phyloP scores from a whole-genome alignment of 192 early-diverging fungal species.

The Backusella liffmaniae region DNA sequence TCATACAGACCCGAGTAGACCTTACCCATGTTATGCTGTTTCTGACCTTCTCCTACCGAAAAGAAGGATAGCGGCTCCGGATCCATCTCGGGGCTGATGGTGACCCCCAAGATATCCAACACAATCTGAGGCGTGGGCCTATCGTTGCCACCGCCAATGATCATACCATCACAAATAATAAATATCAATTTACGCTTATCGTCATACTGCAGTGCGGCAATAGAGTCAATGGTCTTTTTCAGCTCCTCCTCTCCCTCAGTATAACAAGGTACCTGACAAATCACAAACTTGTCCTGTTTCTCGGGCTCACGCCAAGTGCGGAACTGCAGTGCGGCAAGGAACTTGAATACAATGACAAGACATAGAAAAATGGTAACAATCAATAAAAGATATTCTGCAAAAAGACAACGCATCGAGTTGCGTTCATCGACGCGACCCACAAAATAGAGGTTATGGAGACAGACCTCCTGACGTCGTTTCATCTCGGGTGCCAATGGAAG shows the following conservation, averaged over 20 bases:
- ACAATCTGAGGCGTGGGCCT: conserved; percentile 79
- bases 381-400: conserved; percentile 83
- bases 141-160: conserved; percentile 79
- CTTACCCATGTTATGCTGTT: conserved; percentile 77
- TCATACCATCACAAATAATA: conserved; percentile 76
- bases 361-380: conserved; percentile 79
- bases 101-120: conserved; percentile 65
- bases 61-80: conserved; percentile 69
- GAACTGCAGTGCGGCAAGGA: conserved; percentile 69
- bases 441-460: conserved; percentile 83
- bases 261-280: conserved; percentile 80
- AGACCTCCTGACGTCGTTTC: conserved; percentile 58
- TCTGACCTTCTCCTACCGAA: conserved; percentile 70
- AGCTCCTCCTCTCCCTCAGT: conserved; percentile 79
- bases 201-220: conserved; percentile 68
- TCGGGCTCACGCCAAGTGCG: conserved; percentile 60
- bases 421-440: conserved; percentile 84
- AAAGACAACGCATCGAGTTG: conserved; percentile 72
- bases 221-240: conserved; percentile 67
- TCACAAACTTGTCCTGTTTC: conserved; percentile 70
- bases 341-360: conserved; percentile 78
- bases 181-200: conserved; percentile 80
- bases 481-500: conserved; percentile 46
- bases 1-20: conserved; percentile 81
- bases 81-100: conserved; percentile 31